Base-by-base conservation (phyloP, 257 asterid species). In the Gentiana straminea region DNA sequence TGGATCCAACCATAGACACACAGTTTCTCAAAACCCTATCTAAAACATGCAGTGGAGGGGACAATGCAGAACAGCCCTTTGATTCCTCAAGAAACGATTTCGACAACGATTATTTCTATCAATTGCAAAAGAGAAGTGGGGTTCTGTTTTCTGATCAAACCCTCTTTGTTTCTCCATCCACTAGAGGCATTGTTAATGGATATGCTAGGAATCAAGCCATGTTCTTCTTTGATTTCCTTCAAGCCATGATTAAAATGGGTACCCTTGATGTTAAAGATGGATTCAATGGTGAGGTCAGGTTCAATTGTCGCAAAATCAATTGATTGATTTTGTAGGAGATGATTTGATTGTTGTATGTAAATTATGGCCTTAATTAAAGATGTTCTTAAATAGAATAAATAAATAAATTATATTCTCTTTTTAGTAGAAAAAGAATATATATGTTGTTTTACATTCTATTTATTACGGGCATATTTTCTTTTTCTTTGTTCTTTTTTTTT, bases 71-170 rank as follows among this genome's bases (percentile, higher is more conserved):
- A 80, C 95, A 82, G 60, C 63, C 86, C 1, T 79, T 91, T 7
- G 96, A 91, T 51, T 49, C 80, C 0, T 75, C 95, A 2, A 70
- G 77, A 35, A 76, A 67, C 73, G 10, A 2, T 8, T 87, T 91
- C 52, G 98, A 91, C 73, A 84, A 68, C 13, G 67, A 71, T 11
- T 91, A 84, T 68, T 91, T 56, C 91, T 59, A 61, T 41, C 81
- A 73, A 4, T 62, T 91, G 49, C 92, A 71, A 75, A 75, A 70
- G 58, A 81, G 70, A 55, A 58, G 73, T 0, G 96, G 98, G 0
- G 80, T 91, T 32, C 84, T 91, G 8, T 75, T 79, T 70, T 82
- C 96, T 2, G 98, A 91, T 73, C 96, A 91, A 73, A 81, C 98
- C 0, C 79, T 91, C 43, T 77, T 67, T 13, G 77, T 60, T 0